Evolutionary conservation across 441 rosid genomes (phyloP).

Genomic region (Metrosideros polymorpha): DNA sequence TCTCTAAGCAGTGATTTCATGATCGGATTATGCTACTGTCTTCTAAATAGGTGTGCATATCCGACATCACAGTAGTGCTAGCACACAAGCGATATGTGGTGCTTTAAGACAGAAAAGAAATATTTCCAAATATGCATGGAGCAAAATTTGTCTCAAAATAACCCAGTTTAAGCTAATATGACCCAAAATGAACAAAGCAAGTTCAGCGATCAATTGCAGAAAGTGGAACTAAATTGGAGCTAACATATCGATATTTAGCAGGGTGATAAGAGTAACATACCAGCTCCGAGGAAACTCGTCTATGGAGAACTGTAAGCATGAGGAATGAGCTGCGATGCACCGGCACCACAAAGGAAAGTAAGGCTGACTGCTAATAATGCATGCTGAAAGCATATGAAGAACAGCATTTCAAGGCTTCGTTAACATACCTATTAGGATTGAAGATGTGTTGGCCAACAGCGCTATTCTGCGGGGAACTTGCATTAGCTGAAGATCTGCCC

Average conservation of each 20-base stretch:
- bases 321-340: constrained; percentile 21
- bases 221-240: not conserved
- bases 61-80: not conserved
- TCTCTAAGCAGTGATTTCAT: not conserved
- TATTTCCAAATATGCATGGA: not conserved
- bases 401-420: not conserved
- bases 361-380: constrained; percentile 1
- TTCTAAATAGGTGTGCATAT: not conserved
- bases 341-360: constrained; percentile 19
- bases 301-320: constrained; percentile 21
- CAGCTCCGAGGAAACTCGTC: constrained; percentile 60
- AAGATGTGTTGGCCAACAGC: constrained; percentile 13
- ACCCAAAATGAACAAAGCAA: not conserved
- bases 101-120: not conserved
- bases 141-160: not conserved
- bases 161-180: not conserved
- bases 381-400: not conserved
- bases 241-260: not conserved
- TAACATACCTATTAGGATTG: constrained; percentile 6
- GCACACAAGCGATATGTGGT: not conserved
- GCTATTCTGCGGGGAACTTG: constrained; percentile 18
- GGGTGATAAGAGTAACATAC: constrained; percentile 13
- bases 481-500: constrained; percentile 8
- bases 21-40: not conserved
- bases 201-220: not conserved